phyloP scores from a whole-genome alignment of 1,284 basidiomycete genomes.

The Ceratorhiza oryzae-sativae region DNA sequence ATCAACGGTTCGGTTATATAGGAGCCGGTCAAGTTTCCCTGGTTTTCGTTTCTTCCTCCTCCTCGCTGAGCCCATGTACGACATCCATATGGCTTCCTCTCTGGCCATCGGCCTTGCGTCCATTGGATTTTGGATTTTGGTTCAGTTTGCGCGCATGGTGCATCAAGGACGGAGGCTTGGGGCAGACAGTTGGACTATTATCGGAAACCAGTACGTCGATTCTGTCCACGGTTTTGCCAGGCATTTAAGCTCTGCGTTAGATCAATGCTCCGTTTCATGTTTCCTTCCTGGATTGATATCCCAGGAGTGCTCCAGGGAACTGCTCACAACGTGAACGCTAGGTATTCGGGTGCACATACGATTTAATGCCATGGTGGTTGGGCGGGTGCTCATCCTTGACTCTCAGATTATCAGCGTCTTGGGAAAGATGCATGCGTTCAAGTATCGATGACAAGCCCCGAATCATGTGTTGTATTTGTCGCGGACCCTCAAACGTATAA shows the following conservation, averaged over 20 bases:
- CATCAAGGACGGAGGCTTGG: not conserved
- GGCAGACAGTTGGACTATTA: not conserved
- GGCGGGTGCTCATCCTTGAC: not conserved
- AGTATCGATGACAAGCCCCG: not conserved
- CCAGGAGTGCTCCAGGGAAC: not conserved
- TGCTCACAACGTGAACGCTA: not conserved
- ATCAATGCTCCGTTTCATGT: not conserved
- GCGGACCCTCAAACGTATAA: conserved; percentile 14
- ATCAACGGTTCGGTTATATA: not conserved
- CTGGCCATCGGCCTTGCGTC: conserved; percentile 28
- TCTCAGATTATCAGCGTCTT: conserved; percentile 5
- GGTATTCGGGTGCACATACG: not conserved
- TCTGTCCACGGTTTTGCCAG: not conserved
- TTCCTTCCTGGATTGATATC: not conserved
- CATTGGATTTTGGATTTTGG: conserved; percentile 26
- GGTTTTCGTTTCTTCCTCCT: not conserved
- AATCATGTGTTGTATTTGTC: not conserved
- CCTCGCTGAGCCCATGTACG: not conserved
- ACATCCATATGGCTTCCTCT: not conserved
- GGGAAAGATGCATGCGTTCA: conserved; percentile 9
- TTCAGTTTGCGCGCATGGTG: conserved; percentile 18
- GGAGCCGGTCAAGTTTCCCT: not conserved
- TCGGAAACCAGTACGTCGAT: not conserved
- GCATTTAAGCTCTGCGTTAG: not conserved
- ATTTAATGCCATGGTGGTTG: not conserved